phyloP scores from a whole-genome alignment of 2,329 filamentous ascomycete species.

The Didymella lethalis region DNA sequence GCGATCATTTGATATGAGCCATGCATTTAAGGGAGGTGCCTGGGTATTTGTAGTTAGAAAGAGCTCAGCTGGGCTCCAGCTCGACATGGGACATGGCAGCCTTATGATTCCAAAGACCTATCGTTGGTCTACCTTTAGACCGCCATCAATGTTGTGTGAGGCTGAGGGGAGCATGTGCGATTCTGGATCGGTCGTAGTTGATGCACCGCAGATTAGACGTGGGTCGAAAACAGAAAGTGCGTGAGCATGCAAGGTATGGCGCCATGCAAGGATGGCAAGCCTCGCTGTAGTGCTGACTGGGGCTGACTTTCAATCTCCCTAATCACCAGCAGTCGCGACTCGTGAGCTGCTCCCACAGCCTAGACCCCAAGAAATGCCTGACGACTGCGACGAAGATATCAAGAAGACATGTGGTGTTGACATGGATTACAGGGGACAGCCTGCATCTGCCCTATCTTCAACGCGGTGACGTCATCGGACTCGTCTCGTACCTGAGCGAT shows the following conservation, averaged over 20 bases:
- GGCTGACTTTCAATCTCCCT: constrained; percentile 2
- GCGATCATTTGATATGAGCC: neutral
- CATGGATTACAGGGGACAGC: neutral
- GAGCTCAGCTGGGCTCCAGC: neutral
- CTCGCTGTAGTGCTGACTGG: constrained; percentile 19
- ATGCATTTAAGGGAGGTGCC: neutral
- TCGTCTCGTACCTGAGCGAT: too few species aligned
- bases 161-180: neutral
- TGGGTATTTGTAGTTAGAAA: neutral
- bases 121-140: neutral
- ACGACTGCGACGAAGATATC: neutral
- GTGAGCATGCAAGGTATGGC: constrained; percentile 1
- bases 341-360: neutral
- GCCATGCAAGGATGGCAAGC: constrained; percentile 11
- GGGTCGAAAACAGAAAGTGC: neutral
- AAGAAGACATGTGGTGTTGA: neutral
- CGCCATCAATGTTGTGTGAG: constrained; percentile 12
- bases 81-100: neutral
- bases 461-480: neutral
- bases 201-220: neutral
- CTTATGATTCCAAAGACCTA: neutral
- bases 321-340: neutral
- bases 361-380: neutral
- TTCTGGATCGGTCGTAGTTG: neutral
- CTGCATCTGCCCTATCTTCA: neutral